Conservation (phyloP, 768 basidiomycete genomes). For the Pisolithus microcarpus region DNA sequence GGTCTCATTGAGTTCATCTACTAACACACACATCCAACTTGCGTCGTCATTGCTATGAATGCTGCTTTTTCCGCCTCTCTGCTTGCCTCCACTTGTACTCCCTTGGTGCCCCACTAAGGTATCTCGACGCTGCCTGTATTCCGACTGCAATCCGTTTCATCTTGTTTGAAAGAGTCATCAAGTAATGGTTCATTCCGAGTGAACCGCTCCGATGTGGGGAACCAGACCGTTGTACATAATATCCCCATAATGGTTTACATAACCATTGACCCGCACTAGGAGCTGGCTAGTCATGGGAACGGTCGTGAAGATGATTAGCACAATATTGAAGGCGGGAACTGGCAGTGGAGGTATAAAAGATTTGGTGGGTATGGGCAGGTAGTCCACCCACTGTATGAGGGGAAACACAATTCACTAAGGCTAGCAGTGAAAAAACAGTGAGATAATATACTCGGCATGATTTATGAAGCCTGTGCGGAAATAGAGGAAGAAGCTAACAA, state of each 20-base stretch:
- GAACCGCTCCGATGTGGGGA: not conserved
- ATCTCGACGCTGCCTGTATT: too few species aligned
- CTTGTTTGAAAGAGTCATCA: not conserved
- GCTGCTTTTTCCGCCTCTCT: too few species aligned
- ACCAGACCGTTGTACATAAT: slow-evolving; percentile 32
- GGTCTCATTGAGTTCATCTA: too few species aligned
- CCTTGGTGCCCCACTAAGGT: too few species aligned
- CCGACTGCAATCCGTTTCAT: too few species aligned
- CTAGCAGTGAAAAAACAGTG: not conserved
- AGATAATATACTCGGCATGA: not conserved
- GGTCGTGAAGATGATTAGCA: slow-evolving; percentile 20
- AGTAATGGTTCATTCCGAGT: not conserved
- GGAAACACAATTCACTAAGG: not conserved
- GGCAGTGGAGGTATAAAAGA: slow-evolving; percentile 30
- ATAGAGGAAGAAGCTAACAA: slow-evolving; percentile 12
- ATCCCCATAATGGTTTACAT: slow-evolving; percentile 29
- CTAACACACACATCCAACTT: too few species aligned
- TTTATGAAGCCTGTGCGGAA: not conserved
- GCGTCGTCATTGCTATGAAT: too few species aligned
- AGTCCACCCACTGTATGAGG: slow-evolving; percentile 9
- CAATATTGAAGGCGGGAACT: slow-evolving; percentile 32
- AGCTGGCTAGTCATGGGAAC: too few species aligned
- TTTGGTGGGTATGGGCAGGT: slow-evolving; percentile 18
- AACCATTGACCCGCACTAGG: slow-evolving; percentile 17
- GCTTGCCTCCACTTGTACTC: too few species aligned